A percentile compares a stretch with the other conserved stretches of the same genome.
Conservation (phyloP, 306 rosid species). For the Lathyrus tuberosus region DNA sequence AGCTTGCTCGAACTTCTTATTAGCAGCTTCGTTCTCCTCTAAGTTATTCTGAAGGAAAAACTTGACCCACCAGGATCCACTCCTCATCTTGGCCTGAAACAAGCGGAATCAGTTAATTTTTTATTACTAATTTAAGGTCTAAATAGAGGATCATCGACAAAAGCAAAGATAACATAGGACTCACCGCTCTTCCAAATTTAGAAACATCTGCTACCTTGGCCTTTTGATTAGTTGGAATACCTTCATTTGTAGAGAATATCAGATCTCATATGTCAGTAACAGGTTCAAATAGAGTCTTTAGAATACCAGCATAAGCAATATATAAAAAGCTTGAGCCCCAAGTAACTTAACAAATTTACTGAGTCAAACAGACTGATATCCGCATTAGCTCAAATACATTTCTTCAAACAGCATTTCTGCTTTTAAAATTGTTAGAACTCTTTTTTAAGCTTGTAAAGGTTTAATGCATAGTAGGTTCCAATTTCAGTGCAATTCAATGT, state of each 20-base stretch:
- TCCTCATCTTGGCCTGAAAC: slow-evolving; percentile 77
- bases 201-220: slow-evolving; percentile 72
- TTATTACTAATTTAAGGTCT: neutral
- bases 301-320: slow-evolving; percentile 17
- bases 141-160: slow-evolving; percentile 1
- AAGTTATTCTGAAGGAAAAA: slow-evolving; percentile 62
- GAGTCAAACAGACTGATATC: slow-evolving; percentile 17
- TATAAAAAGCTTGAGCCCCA: slow-evolving; percentile 31
- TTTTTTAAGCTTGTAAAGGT: neutral
- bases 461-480: neutral
- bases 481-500: slow-evolving; percentile 4
- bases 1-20: slow-evolving; percentile 62
- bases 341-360: slow-evolving; percentile 16
- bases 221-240: slow-evolving; percentile 58
- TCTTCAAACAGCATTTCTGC: slow-evolving; percentile 23
- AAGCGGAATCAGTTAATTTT: slow-evolving; percentile 11
- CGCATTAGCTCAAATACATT: slow-evolving; percentile 12
- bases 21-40: slow-evolving; percentile 63
- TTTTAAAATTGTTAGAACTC: neutral
- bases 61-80: slow-evolving; percentile 66
- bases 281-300: slow-evolving; percentile 7
- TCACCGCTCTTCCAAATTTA: slow-evolving; percentile 72
- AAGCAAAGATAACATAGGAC: slow-evolving; percentile 37
- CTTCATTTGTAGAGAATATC: slow-evolving; percentile 42
- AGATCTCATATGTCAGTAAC: slow-evolving; percentile 28